These are phyloP conservation scores for Salvia hispanica DNA, from an alignment of 257 asterid genomes.

Conservation along the genomic window DNA sequence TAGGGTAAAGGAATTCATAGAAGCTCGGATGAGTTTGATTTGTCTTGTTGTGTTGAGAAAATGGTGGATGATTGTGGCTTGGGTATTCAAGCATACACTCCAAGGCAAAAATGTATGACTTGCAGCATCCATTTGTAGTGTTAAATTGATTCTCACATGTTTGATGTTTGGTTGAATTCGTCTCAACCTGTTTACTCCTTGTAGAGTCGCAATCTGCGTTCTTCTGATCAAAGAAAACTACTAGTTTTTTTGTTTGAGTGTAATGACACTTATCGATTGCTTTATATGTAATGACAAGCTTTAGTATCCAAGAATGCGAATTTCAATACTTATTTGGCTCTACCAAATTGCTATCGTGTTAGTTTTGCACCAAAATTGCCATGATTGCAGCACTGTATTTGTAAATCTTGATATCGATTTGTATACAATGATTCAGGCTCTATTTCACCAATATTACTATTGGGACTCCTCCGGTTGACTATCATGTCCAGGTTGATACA, in stretches of 20 bases:
- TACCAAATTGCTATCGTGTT: neutral
- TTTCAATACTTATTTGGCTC: neutral
- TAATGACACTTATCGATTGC: no score
- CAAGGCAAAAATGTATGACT: no score
- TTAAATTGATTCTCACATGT: no score
- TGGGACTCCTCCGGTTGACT: constrained; percentile 92
- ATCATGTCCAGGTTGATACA: constrained; percentile 93
- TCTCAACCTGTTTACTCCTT: no score
- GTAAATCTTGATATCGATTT: constrained; percentile 17
- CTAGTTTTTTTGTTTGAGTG: neutral
- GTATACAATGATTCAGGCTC: constrained; percentile 60
- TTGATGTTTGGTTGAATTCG: no score
- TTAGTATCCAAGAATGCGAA: neutral
- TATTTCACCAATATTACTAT: constrained; percentile 82
- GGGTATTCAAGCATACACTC: no score
- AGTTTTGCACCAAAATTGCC: neutral
- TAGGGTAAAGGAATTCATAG: no score
- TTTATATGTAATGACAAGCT: neutral
- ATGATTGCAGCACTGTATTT: constrained; percentile 3
- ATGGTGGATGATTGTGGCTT: no score
- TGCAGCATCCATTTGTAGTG: no score
- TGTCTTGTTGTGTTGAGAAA: no score
- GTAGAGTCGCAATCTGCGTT: neutral
- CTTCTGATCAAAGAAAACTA: neutral
- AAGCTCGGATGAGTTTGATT: no score